A percentile compares a stretch with the other conserved stretches of the same genome.
Evolutionary conservation across 495 filamentous ascomycete species (phyloP).

Genomic region (Aspergillus cristatus): DNA sequence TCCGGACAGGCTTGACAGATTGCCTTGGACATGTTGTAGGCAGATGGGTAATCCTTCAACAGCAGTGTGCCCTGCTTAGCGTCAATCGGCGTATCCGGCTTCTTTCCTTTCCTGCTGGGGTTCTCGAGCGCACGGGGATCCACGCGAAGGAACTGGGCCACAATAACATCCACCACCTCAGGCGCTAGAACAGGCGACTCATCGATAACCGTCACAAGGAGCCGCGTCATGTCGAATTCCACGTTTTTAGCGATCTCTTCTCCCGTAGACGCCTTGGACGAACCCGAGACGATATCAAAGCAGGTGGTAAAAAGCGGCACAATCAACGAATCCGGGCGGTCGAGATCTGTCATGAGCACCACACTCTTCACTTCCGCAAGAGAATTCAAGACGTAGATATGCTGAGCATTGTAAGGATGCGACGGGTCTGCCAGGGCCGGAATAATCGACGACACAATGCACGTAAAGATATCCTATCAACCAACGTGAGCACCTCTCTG

Average conservation of each 20-base stretch:
- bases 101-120: slow-evolving; percentile 45
- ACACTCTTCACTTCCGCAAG: slow-evolving; percentile 91
- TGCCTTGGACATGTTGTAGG: slow-evolving; percentile 92
- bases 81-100: slow-evolving; percentile 48
- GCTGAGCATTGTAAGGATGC: slow-evolving; percentile 84
- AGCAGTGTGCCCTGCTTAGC: slow-evolving; percentile 71
- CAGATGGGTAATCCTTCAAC: slow-evolving; percentile 76
- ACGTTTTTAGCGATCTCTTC: slow-evolving; percentile 83
- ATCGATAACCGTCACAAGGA: slow-evolving; percentile 78
- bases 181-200: slow-evolving; percentile 71
- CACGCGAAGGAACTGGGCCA: slow-evolving; percentile 88
- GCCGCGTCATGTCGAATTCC: slow-evolving; percentile 79
- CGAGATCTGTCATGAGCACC: slow-evolving; percentile 84
- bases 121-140: slow-evolving; percentile 50
- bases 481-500: slow-evolving; percentile 1
- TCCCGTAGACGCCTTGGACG: slow-evolving; percentile 59
- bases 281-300: slow-evolving; percentile 86
- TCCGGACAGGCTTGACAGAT: slow-evolving; percentile 87
- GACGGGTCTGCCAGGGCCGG: slow-evolving; percentile 80
- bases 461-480: slow-evolving; percentile 79
- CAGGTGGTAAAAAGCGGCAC: slow-evolving; percentile 73
- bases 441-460: slow-evolving; percentile 73
- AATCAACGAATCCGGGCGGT: slow-evolving; percentile 64
- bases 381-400: slow-evolving; percentile 80
- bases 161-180: slow-evolving; percentile 84